Conservation (phyloP, 1,284 basidiomycete species). For the Sporisorium iseilematis-ciliati region DNA sequence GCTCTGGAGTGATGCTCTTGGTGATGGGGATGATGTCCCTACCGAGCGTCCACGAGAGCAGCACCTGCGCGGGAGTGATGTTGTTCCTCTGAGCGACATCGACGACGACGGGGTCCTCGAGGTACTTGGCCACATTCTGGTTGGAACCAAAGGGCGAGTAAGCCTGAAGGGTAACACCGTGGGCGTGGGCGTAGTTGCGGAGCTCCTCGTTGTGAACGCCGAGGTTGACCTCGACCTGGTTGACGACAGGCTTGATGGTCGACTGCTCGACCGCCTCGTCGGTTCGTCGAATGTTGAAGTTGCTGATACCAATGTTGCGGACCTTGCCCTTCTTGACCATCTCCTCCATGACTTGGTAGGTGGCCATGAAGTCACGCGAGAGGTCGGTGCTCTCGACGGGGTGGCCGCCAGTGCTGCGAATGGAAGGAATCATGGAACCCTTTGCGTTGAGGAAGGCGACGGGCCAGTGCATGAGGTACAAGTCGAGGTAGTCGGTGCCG, state of each 20-base stretch:
- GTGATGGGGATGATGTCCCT: constrained; percentile 60
- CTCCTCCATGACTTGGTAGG: constrained; percentile 63
- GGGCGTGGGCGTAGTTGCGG: constrained; percentile 75
- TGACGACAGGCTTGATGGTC: constrained; percentile 59
- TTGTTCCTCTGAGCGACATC: constrained; percentile 61
- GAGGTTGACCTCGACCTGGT: constrained; percentile 66
- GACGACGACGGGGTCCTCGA: constrained; percentile 52
- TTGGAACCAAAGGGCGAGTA: constrained; percentile 62
- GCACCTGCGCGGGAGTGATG: constrained; percentile 61
- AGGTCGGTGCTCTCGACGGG: constrained; percentile 79
- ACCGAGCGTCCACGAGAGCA: constrained; percentile 57
- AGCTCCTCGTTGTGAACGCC: constrained; percentile 80
- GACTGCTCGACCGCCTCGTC: constrained; percentile 46
- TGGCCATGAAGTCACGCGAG: constrained; percentile 57
- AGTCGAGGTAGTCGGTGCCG: constrained; percentile 81
- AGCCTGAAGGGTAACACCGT: constrained; percentile 57
- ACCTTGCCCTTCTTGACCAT: constrained; percentile 67
- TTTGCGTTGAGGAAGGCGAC: constrained; percentile 64
- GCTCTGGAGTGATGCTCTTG: constrained; percentile 49
- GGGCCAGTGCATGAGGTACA: constrained; percentile 84
- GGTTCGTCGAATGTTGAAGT: constrained; percentile 65
- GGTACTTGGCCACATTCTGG: constrained; percentile 54
- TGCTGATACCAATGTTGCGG: constrained; percentile 75
- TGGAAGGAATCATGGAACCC: constrained; percentile 50
- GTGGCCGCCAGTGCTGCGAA: constrained; percentile 61